Percentiles rank a stretch among this genome's conserved stretches.
phyloP scores from a whole-genome alignment of 176 grass and related monocot genomes.

The Oryza nivara region DNA sequence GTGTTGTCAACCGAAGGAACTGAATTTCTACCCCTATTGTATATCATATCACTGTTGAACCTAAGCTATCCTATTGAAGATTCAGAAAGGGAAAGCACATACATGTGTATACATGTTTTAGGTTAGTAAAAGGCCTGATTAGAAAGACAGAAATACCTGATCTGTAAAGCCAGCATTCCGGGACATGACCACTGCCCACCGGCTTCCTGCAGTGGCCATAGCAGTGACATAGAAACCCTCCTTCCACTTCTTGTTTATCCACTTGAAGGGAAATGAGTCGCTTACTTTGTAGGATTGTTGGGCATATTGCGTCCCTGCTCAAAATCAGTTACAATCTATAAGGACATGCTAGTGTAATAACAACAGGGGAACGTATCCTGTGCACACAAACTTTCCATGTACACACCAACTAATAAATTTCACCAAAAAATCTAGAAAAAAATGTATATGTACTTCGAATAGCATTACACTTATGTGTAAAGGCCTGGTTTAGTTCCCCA shows the following conservation, averaged over 20 bases:
- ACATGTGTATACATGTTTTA: slow-evolving; percentile 1
- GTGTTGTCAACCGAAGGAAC: slow-evolving; percentile 8
- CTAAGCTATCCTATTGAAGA: not conserved
- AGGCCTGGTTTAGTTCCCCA: no score
- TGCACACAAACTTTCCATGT: no score
- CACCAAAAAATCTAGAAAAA: no score
- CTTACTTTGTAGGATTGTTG: slow-evolving; percentile 98
- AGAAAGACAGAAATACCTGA: slow-evolving; percentile 53
- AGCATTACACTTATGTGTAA: no score
- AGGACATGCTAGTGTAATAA: slow-evolving; percentile 28
- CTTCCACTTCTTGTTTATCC: slow-evolving; percentile 99
- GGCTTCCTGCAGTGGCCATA: slow-evolving; percentile 83
- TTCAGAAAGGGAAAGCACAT: slow-evolving; percentile 6
- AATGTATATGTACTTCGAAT: no score
- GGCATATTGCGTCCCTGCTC: slow-evolving; percentile 76
- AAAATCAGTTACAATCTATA: slow-evolving; percentile 43
- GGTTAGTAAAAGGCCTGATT: not conserved
- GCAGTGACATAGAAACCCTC: slow-evolving; percentile 89
- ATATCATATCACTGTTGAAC: not conserved
- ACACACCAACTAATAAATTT: no score
- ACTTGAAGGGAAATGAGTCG: slow-evolving; percentile 93
- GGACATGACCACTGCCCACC: slow-evolving; percentile 94
- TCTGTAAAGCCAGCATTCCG: slow-evolving; percentile 84
- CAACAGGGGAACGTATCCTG: not conserved
- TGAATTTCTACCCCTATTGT: not conserved